Evolutionary conservation across 768 basidiomycete genomes (phyloP).

Genomic region (Mycena belliarum): DNA sequence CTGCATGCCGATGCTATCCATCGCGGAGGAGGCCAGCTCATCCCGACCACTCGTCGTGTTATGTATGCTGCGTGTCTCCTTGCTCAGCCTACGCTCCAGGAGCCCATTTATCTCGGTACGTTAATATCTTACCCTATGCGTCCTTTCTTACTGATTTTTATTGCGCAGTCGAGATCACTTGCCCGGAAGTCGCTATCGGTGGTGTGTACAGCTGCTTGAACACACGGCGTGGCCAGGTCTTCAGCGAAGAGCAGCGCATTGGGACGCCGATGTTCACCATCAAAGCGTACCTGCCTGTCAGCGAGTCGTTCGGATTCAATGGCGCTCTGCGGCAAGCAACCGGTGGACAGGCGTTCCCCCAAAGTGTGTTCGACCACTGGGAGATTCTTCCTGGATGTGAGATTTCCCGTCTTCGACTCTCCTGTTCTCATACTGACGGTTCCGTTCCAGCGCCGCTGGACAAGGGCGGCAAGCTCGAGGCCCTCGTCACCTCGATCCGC

Average conservation of each 20-base stretch:
- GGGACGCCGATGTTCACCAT: conserved; percentile 99
- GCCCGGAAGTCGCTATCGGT: conserved; percentile 95
- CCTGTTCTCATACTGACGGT: not conserved
- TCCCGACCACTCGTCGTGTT: conserved; percentile 94
- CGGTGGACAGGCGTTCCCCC: conserved; percentile 97
- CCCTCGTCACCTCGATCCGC: conserved; percentile 60
- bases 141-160: not conserved
- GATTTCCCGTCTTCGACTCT: conserved; percentile 21
- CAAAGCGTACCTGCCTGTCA: conserved; percentile 93
- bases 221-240: conserved; percentile 97
- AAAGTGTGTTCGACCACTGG: conserved; percentile 93
- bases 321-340: conserved; percentile 91
- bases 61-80: conserved; percentile 95
- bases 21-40: conserved; percentile 98
- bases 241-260: conserved; percentile 93
- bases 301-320: conserved; percentile 97
- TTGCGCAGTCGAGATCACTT: conserved; percentile 94
- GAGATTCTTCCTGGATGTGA: conserved; percentile 78
- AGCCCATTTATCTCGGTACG: conserved; percentile 91
- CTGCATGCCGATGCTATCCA: conserved; percentile 99
- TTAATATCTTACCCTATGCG: not conserved
- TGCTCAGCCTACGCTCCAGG: conserved; percentile 89
- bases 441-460: conserved; percentile 51
- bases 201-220: conserved; percentile 94
- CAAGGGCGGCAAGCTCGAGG: conserved; percentile 69